phyloP scores from a whole-genome alignment of 106 monocot species.

The Dendrobium huoshanense region DNA sequence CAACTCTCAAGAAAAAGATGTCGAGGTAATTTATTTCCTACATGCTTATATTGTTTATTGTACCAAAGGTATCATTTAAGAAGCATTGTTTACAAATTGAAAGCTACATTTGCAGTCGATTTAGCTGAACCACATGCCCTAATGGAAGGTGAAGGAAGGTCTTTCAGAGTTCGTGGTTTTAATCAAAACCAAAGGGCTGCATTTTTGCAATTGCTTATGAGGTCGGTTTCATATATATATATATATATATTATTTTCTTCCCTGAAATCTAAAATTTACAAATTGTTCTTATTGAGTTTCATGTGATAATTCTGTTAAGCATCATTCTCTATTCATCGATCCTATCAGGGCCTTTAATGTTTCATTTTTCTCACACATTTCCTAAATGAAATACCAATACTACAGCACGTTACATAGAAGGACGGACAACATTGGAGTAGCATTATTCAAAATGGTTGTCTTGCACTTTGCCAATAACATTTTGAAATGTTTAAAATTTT shows the following conservation, averaged over 20 bases:
- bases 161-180: slow-evolving; percentile 86
- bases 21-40: slow-evolving; percentile 42
- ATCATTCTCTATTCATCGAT: neutral
- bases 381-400: neutral
- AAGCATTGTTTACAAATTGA: slow-evolving; percentile 12
- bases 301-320: neutral
- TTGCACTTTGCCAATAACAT: neutral
- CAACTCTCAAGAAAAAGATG: slow-evolving; percentile 57
- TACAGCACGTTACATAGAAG: neutral
- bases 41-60: neutral
- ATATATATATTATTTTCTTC: neutral
- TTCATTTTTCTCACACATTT: neutral
- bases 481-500: neutral
- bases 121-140: slow-evolving; percentile 58
- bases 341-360: neutral
- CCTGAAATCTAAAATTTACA: neutral
- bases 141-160: slow-evolving; percentile 93
- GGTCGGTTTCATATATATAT: slow-evolving; percentile 28
- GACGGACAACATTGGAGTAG: neutral
- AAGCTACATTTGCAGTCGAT: slow-evolving; percentile 24
- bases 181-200: slow-evolving; percentile 79
- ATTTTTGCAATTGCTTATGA: slow-evolving; percentile 83
- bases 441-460: neutral
- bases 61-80: neutral
- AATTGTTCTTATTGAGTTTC: neutral